A percentile compares a stretch with the other conserved stretches of the same genome.
Conservation (phyloP, 345 rosid genomes). For the Psidium friedrichsthalianum region DNA sequence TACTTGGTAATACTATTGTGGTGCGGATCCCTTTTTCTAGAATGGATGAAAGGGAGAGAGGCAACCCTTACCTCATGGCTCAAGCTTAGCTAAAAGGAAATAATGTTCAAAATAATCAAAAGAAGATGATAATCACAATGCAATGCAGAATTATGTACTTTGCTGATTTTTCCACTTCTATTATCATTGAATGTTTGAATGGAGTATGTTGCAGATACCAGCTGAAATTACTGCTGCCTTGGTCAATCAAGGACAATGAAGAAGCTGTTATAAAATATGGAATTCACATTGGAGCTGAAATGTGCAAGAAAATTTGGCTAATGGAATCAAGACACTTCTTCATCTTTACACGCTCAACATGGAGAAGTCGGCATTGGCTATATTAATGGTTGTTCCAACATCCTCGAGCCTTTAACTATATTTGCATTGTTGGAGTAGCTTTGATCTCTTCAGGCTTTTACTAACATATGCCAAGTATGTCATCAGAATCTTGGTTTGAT, state of each 20-base stretch:
- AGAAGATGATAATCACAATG: neutral
- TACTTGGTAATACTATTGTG: neutral
- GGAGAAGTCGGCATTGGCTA: constrained; percentile 93
- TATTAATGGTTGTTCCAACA: constrained; percentile 44
- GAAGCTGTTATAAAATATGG: constrained; percentile 95
- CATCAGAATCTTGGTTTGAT: constrained; percentile 88
- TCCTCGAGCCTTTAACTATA: neutral
- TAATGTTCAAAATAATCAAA: neutral
- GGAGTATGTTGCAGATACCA: constrained; percentile 46
- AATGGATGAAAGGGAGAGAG: neutral
- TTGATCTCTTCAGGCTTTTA: neutral
- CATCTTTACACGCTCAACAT: constrained; percentile 90
- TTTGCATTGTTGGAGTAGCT: neutral
- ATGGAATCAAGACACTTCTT: constrained; percentile 75
- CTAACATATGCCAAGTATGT: neutral
- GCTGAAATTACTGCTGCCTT: constrained; percentile 75
- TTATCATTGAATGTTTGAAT: neutral
- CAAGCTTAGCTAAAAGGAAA: neutral
- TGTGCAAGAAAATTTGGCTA: constrained; percentile 93
- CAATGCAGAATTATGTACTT: neutral
- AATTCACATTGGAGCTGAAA: constrained; percentile 90
- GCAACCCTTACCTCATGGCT: neutral
- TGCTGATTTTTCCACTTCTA: neutral
- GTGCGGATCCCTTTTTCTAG: neutral
- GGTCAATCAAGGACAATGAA: constrained; percentile 90